Evolutionary conservation across 1,284 basidiomycete species (phyloP), one percentile per base, ranked within the genome.

Genomic region (Earliella scabrosa): DNA sequence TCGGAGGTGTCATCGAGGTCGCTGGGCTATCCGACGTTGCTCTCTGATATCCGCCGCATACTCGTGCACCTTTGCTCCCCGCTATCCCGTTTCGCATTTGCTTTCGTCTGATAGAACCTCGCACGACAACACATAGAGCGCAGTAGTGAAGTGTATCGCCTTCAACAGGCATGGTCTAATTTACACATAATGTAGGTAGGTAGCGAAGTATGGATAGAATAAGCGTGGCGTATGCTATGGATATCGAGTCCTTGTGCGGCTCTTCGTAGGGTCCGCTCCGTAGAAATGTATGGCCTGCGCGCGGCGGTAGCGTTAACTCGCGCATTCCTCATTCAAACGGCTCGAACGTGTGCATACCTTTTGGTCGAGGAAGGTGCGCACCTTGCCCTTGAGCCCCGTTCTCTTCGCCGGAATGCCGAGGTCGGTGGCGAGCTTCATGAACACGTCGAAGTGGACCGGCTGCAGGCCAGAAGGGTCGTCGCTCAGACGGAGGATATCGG

Each of bases 1-100:
- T 99, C 6, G 97, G 97, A 21, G 97, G 97, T 2, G 80, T 97
- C 9, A 93, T 99, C 67, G 95, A 97, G 68, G 93, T 93, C 4
- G 91, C 93, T 8, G 87, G 85, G 21, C 72, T 98, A 56, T 83
- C 87, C 52, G 80, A 83, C 18, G 75, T 81, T 48, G 87, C 87
- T 11, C 73, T 92, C 26, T 73, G 45, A 63, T 27, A 5, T 4
- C 2, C n/a, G n/a, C n/a, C n/a, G n/a, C n/a, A n/a, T 13, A 18
- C 1, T 32, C 21, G 26, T 13, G 16, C 32, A 21, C 23, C 24
- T 16, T 38, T 14, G 26, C 18, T 35, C 23, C 20, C 20, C 29
- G 18, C 18, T 21, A 21, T 14, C 6, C 29, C 38, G 26, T 21
- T 20, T 20, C 38, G 4, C 4, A 8, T 10, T 20, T 16, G 27